Conservation (phyloP, 1,139 yeast species). For the Lodderomyces oxycetoniae region DNA sequence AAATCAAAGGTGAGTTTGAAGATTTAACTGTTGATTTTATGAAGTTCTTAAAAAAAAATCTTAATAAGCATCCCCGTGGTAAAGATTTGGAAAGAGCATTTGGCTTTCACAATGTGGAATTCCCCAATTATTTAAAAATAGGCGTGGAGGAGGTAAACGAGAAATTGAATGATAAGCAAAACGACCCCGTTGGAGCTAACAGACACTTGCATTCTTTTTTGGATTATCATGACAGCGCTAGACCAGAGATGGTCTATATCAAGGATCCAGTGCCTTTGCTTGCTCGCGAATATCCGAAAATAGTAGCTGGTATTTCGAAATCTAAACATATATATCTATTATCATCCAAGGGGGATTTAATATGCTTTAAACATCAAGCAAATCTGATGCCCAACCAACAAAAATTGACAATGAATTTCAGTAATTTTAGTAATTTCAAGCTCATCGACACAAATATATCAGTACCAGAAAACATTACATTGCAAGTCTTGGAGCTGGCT, state of each 20-base stretch:
- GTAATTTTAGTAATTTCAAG: background rate
- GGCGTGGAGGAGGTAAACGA: conserved; percentile 9
- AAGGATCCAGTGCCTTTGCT: background rate
- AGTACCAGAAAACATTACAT: background rate
- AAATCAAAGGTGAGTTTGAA: background rate
- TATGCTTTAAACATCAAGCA: background rate
- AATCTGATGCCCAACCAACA: background rate
- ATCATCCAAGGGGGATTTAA: background rate
- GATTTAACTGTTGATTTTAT: conserved; percentile 7
- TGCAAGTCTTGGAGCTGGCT: background rate
- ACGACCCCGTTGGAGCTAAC: background rate
- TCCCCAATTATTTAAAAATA: background rate
- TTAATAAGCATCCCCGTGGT: background rate
- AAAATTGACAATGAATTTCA: no score
- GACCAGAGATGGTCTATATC: conserved; percentile 1
- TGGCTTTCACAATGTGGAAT: conserved; percentile 6
- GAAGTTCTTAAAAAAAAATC: conserved; percentile 4
- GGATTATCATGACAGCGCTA: background rate
- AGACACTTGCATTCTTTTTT: background rate
- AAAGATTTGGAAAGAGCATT: conserved; percentile 3
- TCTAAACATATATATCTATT: background rate
- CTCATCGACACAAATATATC: background rate
- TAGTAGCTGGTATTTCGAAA: background rate
- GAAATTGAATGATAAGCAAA: conserved; percentile 1
- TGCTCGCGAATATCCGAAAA: background rate